Base-by-base conservation (phyloP, 179 eudicot genomes). In the Pouteria campechiana region DNA sequence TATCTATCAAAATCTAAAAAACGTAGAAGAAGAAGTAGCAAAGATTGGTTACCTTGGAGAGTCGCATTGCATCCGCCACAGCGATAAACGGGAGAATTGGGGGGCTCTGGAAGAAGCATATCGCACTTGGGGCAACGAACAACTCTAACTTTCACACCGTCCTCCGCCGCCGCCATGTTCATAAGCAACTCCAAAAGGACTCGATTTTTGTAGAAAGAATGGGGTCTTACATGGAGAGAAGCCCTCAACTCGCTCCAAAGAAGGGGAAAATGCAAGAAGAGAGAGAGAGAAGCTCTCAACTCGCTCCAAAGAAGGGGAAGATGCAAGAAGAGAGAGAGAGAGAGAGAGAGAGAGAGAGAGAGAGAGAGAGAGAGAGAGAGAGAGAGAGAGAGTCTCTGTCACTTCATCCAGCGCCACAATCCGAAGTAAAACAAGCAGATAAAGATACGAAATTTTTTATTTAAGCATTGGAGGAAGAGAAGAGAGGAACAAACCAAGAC, bases 11-110 rank as follows among this genome's bases (percentile, higher is more conserved):
- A n/a, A n/a, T n/a, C n/a, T n/a, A n/a, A n/a, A n/a, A n/a, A n/a
- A n/a, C n/a, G n/a, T n/a, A n/a, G n/a, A n/a, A n/a, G n/a, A n/a
- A n/a, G n/a, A n/a, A n/a, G n/a, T n/a, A n/a, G n/a, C n/a, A n/a
- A n/a, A n/a, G n/a, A n/a, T n/a, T n/a, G 21, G 27, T 11, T 72
- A 89, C 97, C 95, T 60, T 73, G 35, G 37, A 85, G 80, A 67
- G 85, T 72, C 61, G 93, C 75, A 32, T 93, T 95, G 69, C 95
- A 89, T 3, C 93, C 89, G 48, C 89, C 90, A 64, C 97, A 83
- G 58, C 66, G 78, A 55, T 83, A 83, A 48, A 88, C 74, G 55
- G 87, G 68, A 65, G 57, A 80, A 65, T 78, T 80, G 7, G 74
- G 70, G 25, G 66, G 68, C 64, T 88, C 94, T 6, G 87, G 88